phyloP scores from a whole-genome alignment of 495 filamentous ascomycete species.

The Aspergillus hancockii region DNA sequence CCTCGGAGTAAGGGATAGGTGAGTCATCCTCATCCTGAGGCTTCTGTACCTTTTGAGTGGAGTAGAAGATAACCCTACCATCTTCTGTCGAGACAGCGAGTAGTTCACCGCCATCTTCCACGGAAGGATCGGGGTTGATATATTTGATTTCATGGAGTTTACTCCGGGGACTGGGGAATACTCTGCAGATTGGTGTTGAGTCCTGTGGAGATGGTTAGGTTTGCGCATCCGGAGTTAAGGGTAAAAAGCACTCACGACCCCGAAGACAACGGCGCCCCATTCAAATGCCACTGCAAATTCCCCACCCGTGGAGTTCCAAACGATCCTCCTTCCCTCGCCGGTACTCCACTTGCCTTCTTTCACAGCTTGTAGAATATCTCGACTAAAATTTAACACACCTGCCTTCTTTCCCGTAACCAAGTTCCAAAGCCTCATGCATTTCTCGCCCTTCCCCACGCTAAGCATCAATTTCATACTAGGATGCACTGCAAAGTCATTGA shows the following conservation, averaged over 20 bases:
- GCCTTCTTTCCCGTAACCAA: slow-evolving; percentile 94
- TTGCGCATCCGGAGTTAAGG: neutral
- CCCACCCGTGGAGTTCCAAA: slow-evolving; percentile 74
- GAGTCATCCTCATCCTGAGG: slow-evolving; percentile 35
- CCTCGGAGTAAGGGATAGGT: slow-evolving; percentile 48
- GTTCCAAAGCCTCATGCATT: slow-evolving; percentile 93
- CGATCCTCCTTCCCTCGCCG: slow-evolving; percentile 82
- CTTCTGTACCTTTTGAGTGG: slow-evolving; percentile 51
- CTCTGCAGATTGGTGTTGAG: slow-evolving; percentile 71
- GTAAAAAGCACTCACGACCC: slow-evolving; percentile 56
- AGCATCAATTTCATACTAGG: slow-evolving; percentile 96
- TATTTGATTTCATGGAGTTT: slow-evolving; percentile 86
- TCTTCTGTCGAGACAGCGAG: slow-evolving; percentile 90
- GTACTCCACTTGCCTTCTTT: slow-evolving; percentile 74
- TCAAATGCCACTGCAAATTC: slow-evolving; percentile 91
- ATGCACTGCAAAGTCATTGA: slow-evolving; percentile 95
- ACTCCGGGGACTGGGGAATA: slow-evolving; percentile 65
- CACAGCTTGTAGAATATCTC: slow-evolving; percentile 63
- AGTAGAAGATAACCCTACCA: slow-evolving; percentile 83
- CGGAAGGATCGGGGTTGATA: slow-evolving; percentile 46
- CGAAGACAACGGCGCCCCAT: slow-evolving; percentile 79
- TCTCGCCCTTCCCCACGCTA: slow-evolving; percentile 83
- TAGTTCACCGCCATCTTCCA: slow-evolving; percentile 48
- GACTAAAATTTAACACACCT: slow-evolving; percentile 81
- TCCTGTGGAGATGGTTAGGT: slow-evolving; percentile 49